Percentiles rank a stretch among this genome's conserved stretches.
phyloP scores from a whole-genome alignment of 1,139 yeast species.

The Keqinozyma sinolaborantium region DNA sequence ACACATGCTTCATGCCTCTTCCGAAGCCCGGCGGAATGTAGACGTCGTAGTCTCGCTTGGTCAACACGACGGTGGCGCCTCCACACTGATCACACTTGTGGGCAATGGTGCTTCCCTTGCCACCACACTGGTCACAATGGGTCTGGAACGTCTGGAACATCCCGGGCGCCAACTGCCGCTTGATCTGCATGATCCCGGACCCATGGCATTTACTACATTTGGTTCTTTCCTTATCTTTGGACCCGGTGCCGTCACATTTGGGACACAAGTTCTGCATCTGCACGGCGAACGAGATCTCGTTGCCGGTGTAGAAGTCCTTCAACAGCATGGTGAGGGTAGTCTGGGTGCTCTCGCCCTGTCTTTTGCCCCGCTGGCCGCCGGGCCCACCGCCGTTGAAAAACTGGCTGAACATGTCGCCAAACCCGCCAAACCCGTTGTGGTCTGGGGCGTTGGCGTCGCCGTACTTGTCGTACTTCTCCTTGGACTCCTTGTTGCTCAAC shows the following conservation, averaged over 20 bases:
- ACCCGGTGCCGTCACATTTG: constrained; percentile 79
- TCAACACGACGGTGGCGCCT: constrained; percentile 65
- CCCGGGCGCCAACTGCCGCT: constrained; percentile 82
- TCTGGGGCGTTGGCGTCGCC: constrained; percentile 77
- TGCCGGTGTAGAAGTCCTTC: constrained; percentile 69
- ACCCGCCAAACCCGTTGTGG: constrained; percentile 33
- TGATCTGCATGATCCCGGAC: constrained; percentile 61
- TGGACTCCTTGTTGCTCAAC: constrained; percentile 70
- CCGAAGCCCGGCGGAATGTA: constrained; percentile 70
- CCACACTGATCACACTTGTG: constrained; percentile 65
- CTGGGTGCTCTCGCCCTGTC: constrained; percentile 64
- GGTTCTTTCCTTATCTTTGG: constrained; percentile 69
- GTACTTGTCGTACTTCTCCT: constrained; percentile 66
- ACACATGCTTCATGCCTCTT: constrained; percentile 54
- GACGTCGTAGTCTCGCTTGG: constrained; percentile 54
- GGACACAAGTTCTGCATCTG: constrained; percentile 73
- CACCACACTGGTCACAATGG: constrained; percentile 76
- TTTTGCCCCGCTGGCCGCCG: constrained; percentile 32
- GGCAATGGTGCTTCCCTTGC: constrained; percentile 66
- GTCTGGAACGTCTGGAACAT: constrained; percentile 84
- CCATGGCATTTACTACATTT: constrained; percentile 73
- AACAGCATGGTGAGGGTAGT: constrained; percentile 56
- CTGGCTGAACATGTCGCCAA: constrained; percentile 68
- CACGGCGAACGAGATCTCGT: constrained; percentile 55
- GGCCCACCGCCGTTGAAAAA: constrained; percentile 71